A percentile compares a stretch with the other conserved stretches of the same genome.
phyloP scores from a whole-genome alignment of 345 rosid genomes.

The Bruguiera sexangula region DNA sequence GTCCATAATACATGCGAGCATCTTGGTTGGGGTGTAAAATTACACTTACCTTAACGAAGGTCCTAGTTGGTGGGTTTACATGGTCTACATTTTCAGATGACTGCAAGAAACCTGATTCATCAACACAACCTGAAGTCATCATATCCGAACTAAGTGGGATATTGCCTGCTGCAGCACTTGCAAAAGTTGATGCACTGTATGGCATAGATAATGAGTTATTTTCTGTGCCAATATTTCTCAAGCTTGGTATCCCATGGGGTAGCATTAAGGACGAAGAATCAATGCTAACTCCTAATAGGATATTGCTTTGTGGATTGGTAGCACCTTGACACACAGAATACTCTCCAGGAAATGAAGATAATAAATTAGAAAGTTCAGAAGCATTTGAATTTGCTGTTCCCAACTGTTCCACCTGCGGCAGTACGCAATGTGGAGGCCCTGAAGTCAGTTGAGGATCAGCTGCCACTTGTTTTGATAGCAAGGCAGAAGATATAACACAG shows the following conservation, averaged over 20 bases:
- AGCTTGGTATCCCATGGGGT: slow-evolving; percentile 40
- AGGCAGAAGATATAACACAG: slow-evolving; percentile 20
- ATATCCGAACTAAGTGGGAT: slow-evolving; percentile 39
- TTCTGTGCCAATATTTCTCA: slow-evolving; percentile 36
- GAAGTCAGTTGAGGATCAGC: slow-evolving; percentile 27
- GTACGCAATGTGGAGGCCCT: slow-evolving; percentile 20
- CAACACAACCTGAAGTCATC: slow-evolving; percentile 47
- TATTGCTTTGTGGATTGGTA: slow-evolving; percentile 39
- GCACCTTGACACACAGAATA: slow-evolving; percentile 30
- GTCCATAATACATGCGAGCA: too few relatives aligned
- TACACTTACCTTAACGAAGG: slow-evolving; percentile 44
- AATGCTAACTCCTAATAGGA: slow-evolving; percentile 44
- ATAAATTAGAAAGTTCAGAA: slow-evolving; percentile 32
- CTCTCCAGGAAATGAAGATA: slow-evolving; percentile 49
- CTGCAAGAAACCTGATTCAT: slow-evolving; percentile 50
- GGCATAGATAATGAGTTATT: slow-evolving; percentile 33
- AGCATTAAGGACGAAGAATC: slow-evolving; percentile 43
- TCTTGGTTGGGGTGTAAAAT: background rate
- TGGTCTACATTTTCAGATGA: slow-evolving; percentile 47
- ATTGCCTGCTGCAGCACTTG: slow-evolving; percentile 29
- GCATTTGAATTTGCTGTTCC: slow-evolving; percentile 27
- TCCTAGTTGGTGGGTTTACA: slow-evolving; percentile 37
- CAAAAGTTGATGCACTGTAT: slow-evolving; percentile 34
- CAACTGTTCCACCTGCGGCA: slow-evolving; percentile 40
- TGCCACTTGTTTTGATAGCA: slow-evolving; percentile 26